Base-by-base conservation (phyloP, 177 flowering plant genomes). In the Vitis hybrid region DNA sequence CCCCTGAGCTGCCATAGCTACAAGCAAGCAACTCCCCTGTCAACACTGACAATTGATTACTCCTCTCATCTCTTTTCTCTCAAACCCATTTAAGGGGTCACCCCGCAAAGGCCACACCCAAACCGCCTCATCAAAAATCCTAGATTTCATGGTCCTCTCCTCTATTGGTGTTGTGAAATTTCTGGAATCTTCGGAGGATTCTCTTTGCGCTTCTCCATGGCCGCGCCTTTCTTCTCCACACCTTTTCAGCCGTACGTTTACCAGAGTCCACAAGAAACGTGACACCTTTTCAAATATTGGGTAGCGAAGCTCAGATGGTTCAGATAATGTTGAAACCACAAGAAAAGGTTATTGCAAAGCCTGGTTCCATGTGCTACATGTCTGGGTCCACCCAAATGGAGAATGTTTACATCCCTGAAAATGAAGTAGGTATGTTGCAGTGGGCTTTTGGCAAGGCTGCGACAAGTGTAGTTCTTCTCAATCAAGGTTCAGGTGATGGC, bases 301-400 rank as follows among this genome's bases (percentile, higher is more conserved):
- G 99, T 56, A 97, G 99, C 68, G 99, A 91, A 84, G 98, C 98
- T 80, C 99, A 95, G 78, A 83, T 95, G 65, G 94, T 91, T 82
- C 99, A 95, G 99, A 91, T 95, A 57, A 95, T 95, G 99, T 76
- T 95, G 84, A 95, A 95, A 80, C 88, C 97, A 26, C 88, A 88
- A 69, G 99, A 90, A 71, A 95, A 84, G 76, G 78, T 93, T 69
- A 74, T 82, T 68, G 95, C 99, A 49, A 89, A 76, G 74, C 98
- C 99, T 71, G 98, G 99, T 95, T 90, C 97, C 67, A 90, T 95
- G 90, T 95, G 98, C 87, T 95, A 87, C 77, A 93, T 83, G 89
- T 95, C 99, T 71, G 97, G 94, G 23, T 87, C 97, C 52, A 69
- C 90, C 61, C 94, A 87, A 76, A 87, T 90, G 94, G 98, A 95